Conservation (phyloP, 2,329 filamentous ascomycete genomes). For the Rutstroemia sp. region DNA sequence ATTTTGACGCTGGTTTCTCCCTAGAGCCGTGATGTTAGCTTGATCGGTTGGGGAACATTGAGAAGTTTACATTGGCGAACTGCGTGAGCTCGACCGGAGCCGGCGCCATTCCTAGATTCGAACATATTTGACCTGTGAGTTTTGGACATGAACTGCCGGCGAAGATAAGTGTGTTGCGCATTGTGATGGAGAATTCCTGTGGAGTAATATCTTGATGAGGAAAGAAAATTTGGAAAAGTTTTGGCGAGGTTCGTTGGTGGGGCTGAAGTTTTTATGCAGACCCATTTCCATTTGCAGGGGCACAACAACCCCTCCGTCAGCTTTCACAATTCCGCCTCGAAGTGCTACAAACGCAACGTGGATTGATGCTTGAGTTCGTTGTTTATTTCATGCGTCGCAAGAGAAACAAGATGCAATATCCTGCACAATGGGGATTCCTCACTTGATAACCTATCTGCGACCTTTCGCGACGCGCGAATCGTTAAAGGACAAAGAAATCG, state of each 20-base stretch:
- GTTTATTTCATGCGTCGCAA: not conserved
- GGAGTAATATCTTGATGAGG: conserved; percentile 4
- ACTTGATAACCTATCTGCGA: conserved; percentile 45
- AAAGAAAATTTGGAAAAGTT: conserved; percentile 7
- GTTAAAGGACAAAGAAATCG: conserved; percentile 37
- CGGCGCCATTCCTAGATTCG: conserved; percentile 58
- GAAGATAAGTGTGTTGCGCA: conserved; percentile 63
- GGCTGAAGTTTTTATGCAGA: not conserved
- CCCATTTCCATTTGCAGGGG: not conserved
- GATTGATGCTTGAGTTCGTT: no score
- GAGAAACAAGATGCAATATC: conserved; percentile 15
- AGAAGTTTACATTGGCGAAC: conserved; percentile 55
- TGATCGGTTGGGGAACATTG: conserved; percentile 17
- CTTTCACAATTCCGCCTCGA: not conserved
- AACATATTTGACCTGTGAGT: conserved; percentile 59
- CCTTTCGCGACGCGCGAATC: conserved; percentile 40
- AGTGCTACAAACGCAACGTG: not conserved
- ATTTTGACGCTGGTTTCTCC: conserved; percentile 65
- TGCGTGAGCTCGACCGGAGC: conserved; percentile 59
- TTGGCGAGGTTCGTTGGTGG: not conserved
- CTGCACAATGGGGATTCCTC: conserved; percentile 49
- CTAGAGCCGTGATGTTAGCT: conserved; percentile 34
- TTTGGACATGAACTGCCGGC: conserved; percentile 59
- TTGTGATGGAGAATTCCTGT: conserved; percentile 24
- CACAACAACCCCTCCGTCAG: not conserved